Base-by-base conservation (phyloP, 495 filamentous ascomycete species). In the Thermothielavioides terrestris region DNA sequence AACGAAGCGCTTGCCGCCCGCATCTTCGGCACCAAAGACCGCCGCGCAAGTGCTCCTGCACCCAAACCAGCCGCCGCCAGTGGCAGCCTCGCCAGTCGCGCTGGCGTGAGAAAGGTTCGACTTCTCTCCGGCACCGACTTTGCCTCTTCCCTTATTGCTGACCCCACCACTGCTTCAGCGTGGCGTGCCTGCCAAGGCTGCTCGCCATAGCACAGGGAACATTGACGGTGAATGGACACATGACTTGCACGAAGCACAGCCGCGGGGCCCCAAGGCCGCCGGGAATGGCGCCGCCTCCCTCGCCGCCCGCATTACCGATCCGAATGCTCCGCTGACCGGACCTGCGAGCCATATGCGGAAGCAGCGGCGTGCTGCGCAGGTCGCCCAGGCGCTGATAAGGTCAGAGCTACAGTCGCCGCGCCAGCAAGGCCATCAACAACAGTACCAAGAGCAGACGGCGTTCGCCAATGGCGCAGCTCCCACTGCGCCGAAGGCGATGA, bases 61-160 rank as follows among this genome's bases (percentile, higher is more conserved):
- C 68, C 72, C n/a, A 73, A 48, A 11, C 39, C 62, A 32, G 66
- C 70, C 53, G 78, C 76, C 50, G 48, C 65, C 27, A 67, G 68
- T 44, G 73, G 77, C 41, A 75, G 79, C 44, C 73, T 92, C 30
- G 84, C 88, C 49, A 88, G 85, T 60, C 76, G 88, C 63, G 80
- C 83, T n/a, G 84, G 82, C 38, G 73, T 86, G 20, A 75, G 77
- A 36, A 88, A 89, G 80, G 84, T 87, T 38, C 42, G 59, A 46
- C n/a, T 38, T 44, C 42, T 37, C 18, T 12, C 58, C 59, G 31
- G 50, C n/a, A n/a, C n/a, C n/a, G n/a, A n/a, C n/a, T n/a, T n/a
- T n/a, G n/a, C n/a, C n/a, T n/a, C n/a, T n/a, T n/a, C n/a, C n/a
- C n/a, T n/a, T n/a, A n/a, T n/a, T n/a, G n/a, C n/a, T n/a, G n/a